Base-by-base conservation (phyloP, 2,329 filamentous ascomycete genomes). In the Phialophora tarda region DNA sequence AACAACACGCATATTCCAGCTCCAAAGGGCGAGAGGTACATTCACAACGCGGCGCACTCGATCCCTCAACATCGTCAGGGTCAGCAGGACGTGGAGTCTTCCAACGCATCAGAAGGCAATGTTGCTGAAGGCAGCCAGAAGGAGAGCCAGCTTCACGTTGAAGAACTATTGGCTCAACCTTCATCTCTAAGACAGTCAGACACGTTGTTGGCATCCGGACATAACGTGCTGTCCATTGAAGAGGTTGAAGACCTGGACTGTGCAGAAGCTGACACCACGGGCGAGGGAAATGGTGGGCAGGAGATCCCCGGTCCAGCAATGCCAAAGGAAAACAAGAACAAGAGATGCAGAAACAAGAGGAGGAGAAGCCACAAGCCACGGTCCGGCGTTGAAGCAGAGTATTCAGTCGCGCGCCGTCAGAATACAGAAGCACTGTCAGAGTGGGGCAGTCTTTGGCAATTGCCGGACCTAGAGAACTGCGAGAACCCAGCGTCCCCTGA, bases 151-250 rank as follows among this genome's bases (percentile, higher is more conserved):
- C 38, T 1, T 41, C 17, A 41, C 14, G 1, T 41, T n/a, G 38
- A 41, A 1, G 38, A 17, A 0, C 7, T 17, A 1, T 38, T 41
- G 5, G 4, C 4, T n/a, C 14, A 17, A 8, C 3, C 4, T 2
- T 1, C 1, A 6, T 7, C 17, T 5, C 38, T 0, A 7, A 6
- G 38, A 1, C 2, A 41, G 6, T 7, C 14, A 17, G 4, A 0
- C 1, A 41, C 1, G 14, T 17, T n/a, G 38, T 2, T 41, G 14
- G 14, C 1, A 41, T 17, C 14, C 5, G 14, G 14, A 5, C 38
- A 7, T 14, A 17, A 17, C 3, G 6, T 7, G 34, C 38, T 41
- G 38, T 41, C 17, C 2, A 4, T 17, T 17, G 17, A 41, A 17
- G 38, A 41, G 3, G 38, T n/a, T 2, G 38, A n/a, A 41, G 14